Conservation (phyloP, 441 rosid species). For the Arabidopsis lyrata region DNA sequence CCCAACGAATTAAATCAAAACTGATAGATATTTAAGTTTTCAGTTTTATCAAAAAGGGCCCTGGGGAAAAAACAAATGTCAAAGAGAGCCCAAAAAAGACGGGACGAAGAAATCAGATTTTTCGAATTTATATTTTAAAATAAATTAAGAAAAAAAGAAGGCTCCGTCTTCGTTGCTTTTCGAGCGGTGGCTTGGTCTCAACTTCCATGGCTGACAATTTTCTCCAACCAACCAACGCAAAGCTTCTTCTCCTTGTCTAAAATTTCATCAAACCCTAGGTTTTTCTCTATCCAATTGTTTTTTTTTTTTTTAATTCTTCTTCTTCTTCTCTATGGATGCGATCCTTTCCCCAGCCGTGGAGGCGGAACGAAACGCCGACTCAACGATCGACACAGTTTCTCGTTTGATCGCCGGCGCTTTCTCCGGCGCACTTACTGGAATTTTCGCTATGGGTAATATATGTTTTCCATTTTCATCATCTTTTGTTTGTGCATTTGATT, state of each 20-base stretch:
- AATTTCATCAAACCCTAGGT: constrained; percentile 27
- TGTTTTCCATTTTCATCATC: background rate
- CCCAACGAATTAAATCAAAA: constrained; percentile 3
- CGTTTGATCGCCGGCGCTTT: constrained; percentile 59
- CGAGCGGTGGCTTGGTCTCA: constrained; percentile 31
- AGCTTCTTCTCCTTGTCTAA: constrained; percentile 15
- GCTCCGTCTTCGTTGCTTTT: constrained; percentile 37
- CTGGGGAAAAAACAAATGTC: background rate
- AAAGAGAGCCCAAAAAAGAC: constrained; percentile 10
- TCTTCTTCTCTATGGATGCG: constrained; percentile 42
- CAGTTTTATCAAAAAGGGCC: no score
- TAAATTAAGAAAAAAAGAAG: background rate
- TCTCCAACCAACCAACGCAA: constrained; percentile 5
- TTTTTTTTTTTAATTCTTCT: background rate
- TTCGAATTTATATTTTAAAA: background rate
- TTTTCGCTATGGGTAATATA: constrained; percentile 68
- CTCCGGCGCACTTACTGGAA: constrained; percentile 69
- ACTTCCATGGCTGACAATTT: constrained; percentile 46
- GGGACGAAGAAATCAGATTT: background rate
- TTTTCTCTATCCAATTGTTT: background rate
- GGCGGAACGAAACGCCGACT: constrained; percentile 43
- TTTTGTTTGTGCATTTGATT: constrained; percentile 1
- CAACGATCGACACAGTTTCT: constrained; percentile 54
- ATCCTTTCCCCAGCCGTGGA: constrained; percentile 48
- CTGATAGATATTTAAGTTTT: background rate